Evolutionary conservation across 139 green algal species (phyloP).

Genomic region (Chlorella vulgaris): DNA sequence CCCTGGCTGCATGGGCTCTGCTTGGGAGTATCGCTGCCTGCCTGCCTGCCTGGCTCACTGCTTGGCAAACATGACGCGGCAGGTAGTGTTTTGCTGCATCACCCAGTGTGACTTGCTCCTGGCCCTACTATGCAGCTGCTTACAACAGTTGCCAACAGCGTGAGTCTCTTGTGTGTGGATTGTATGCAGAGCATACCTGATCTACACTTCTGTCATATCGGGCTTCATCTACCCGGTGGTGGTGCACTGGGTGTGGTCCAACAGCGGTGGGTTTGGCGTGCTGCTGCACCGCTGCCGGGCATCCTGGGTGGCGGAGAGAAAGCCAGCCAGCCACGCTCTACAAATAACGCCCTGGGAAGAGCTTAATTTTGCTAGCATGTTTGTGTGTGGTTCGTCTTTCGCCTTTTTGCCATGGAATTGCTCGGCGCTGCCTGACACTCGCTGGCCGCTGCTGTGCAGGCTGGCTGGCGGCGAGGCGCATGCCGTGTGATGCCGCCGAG

Average conservation of each 20-base stretch:
- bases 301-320: background rate
- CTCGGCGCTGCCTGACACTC: background rate
- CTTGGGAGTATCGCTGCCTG: background rate
- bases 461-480: conserved; percentile 57
- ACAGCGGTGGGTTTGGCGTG: background rate
- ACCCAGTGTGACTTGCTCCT: background rate
- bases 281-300: background rate
- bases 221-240: conserved; percentile 68
- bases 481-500: background rate
- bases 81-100: no score
- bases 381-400: no score
- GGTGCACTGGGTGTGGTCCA: conserved; percentile 64
- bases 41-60: background rate
- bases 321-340: background rate
- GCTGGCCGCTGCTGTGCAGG: conserved; percentile 21
- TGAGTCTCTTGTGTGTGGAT: background rate
- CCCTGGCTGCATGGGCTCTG: background rate
- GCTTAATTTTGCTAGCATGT: no score
- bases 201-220: conserved; percentile 60
- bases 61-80: no score
- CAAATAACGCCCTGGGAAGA: no score
- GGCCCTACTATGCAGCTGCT: background rate
- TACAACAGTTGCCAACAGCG: background rate
- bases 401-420: background rate
- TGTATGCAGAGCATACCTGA: conserved; percentile 34